phyloP scores from a whole-genome alignment of 805 yeast genomes.

The Saccharomyces eubayanus region DNA sequence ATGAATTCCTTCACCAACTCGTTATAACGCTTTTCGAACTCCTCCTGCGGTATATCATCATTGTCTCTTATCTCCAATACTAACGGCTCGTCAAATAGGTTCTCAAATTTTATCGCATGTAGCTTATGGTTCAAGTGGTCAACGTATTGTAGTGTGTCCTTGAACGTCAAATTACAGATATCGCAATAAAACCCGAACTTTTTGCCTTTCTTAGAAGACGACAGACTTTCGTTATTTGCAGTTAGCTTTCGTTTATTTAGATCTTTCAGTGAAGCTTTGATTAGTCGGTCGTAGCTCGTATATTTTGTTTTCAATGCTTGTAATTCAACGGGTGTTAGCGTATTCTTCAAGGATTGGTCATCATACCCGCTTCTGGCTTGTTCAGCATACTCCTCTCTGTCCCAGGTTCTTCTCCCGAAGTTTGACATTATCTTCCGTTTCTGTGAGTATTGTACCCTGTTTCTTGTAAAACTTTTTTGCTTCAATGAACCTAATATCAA shows the following conservation, averaged over 20 bases:
- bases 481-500: neutral
- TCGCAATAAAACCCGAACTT: conserved; percentile 84
- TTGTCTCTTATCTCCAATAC: conserved; percentile 28
- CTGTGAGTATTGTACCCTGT: neutral
- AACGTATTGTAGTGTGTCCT: conserved; percentile 71
- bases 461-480: neutral
- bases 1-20: conserved; percentile 30
- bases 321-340: conserved; percentile 11
- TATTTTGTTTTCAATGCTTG: conserved; percentile 13
- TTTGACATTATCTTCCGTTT: conserved; percentile 12
- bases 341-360: conserved; percentile 8
- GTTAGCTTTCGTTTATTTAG: conserved; percentile 30
- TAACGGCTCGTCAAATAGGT: conserved; percentile 27
- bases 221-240: conserved; percentile 20
- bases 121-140: conserved; percentile 77
- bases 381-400: conserved; percentile 53
- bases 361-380: conserved; percentile 32
- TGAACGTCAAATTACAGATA: conserved; percentile 67
- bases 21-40: conserved; percentile 37
- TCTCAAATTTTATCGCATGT: conserved; percentile 43
- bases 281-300: conserved; percentile 17
- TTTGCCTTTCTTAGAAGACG: conserved; percentile 37
- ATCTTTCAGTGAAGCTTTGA: conserved; percentile 22
- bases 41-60: conserved; percentile 40
- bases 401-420: conserved; percentile 67